These are phyloP conservation scores for Phanerodontia chrysosporium DNA, from an alignment of 768 basidiomycete genomes.

Conservation along the genomic window DNA sequence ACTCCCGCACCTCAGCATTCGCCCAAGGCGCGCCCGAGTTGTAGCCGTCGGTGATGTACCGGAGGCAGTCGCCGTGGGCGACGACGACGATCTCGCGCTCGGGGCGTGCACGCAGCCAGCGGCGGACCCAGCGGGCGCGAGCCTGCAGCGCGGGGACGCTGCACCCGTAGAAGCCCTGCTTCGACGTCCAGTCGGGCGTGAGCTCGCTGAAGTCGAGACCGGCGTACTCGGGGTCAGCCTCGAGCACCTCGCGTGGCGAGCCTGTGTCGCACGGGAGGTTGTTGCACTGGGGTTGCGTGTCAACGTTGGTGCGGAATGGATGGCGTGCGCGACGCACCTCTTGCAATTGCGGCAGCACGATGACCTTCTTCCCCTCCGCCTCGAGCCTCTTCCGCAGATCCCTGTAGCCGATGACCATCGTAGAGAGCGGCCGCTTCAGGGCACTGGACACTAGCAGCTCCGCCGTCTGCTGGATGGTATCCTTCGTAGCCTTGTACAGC, in stretches of 20 bases:
- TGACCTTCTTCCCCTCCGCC: slow-evolving; percentile 20
- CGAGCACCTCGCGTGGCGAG: slow-evolving; percentile 22
- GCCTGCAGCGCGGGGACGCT: slow-evolving; percentile 16
- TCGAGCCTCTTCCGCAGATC: slow-evolving; percentile 20
- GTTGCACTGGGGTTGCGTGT: slow-evolving; percentile 14
- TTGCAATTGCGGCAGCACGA: slow-evolving; percentile 24
- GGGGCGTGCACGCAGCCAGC: slow-evolving; percentile 24
- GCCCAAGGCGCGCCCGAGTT: slow-evolving; percentile 23
- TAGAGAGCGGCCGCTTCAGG: slow-evolving; percentile 24
- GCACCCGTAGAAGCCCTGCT: slow-evolving; percentile 22
- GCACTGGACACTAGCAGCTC: slow-evolving; percentile 25
- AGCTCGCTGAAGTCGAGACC: slow-evolving; percentile 24
- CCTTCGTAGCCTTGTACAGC: slow-evolving; percentile 20
- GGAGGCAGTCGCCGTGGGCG: slow-evolving; percentile 23
- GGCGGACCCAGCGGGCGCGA: slow-evolving; percentile 24
- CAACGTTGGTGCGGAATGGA: neutral
- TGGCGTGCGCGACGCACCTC: slow-evolving; percentile 14
- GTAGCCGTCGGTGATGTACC: slow-evolving; percentile 22
- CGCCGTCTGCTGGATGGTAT: slow-evolving; percentile 20
- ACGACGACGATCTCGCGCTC: slow-evolving; percentile 25
- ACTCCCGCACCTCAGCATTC: slow-evolving; percentile 25
- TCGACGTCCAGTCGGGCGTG: slow-evolving; percentile 25
- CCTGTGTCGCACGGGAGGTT: slow-evolving; percentile 25
- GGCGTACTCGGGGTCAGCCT: slow-evolving; percentile 25
- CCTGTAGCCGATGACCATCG: slow-evolving; percentile 22